phyloP scores from a whole-genome alignment of 495 filamentous ascomycete species.

The Peziza echinospora region DNA sequence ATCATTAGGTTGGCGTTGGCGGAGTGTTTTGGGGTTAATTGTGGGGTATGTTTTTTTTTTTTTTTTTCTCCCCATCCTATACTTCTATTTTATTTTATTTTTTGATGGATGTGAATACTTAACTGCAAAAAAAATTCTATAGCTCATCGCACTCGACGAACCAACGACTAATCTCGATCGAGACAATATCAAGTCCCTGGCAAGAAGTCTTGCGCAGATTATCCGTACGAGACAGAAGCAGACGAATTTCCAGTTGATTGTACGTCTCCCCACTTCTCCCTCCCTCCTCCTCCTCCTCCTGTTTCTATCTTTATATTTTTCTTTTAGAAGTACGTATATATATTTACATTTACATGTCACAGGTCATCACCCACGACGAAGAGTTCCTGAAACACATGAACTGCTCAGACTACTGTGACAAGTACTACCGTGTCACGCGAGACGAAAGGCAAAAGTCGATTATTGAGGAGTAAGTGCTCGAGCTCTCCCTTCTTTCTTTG shows the following conservation, averaged over 20 bases:
- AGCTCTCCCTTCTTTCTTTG: too few relatives aligned
- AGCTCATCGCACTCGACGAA: conserved; percentile 86
- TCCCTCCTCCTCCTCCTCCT: too few relatives aligned
- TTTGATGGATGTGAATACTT: background rate
- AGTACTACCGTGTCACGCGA: conserved; percentile 67
- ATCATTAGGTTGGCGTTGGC: conserved; percentile 93
- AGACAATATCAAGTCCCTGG: conserved; percentile 81
- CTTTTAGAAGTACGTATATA: background rate
- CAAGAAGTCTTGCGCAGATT: conserved; percentile 64
- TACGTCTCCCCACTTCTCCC: too few relatives aligned
- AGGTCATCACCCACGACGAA: conserved; percentile 97
- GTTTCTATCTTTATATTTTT: too few relatives aligned
- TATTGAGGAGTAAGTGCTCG: background rate
- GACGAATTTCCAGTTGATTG: conserved; percentile 85
- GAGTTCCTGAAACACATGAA: conserved; percentile 88
- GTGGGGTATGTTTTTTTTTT: conserved; percentile 32
- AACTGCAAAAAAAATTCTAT: background rate
- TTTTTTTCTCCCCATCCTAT: background rate
- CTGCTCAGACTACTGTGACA: conserved; percentile 80
- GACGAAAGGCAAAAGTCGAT: conserved; percentile 60
- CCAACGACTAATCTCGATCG: conserved; percentile 92
- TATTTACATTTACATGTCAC: conserved; percentile 23
- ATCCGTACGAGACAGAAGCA: conserved; percentile 68
- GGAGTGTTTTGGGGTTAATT: conserved; percentile 92
- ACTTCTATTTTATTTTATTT: too few relatives aligned